Evolutionary conservation across 371 early-diverging fungal genomes (phyloP).

Genomic region (Apophysomyces sp.): DNA sequence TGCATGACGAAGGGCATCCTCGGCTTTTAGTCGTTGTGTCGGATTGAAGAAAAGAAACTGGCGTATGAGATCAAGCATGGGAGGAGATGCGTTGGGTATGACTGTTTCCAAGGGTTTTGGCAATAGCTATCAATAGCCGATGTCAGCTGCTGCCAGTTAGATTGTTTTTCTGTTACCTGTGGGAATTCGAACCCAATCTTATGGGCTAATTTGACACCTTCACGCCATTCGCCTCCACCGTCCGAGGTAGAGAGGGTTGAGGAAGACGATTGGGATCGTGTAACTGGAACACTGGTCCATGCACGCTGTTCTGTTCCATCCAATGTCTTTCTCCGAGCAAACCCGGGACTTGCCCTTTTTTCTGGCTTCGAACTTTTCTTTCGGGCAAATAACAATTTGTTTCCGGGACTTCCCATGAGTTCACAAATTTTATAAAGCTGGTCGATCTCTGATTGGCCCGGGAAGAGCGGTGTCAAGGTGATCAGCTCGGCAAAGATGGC

Average conservation of each 20-base stretch:
- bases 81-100: conserved; percentile 18
- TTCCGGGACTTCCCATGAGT: conserved; percentile 56
- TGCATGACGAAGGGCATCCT: conserved; percentile 10
- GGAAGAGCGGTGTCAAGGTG: conserved; percentile 86
- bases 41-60: conserved; percentile 23
- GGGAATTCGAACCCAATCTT: conserved; percentile 71
- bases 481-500: conserved; percentile 90
- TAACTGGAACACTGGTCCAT: neutral
- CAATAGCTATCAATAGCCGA: neutral
- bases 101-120: conserved; percentile 1
- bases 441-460: conserved; percentile 90
- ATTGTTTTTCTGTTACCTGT: conserved; percentile 18
- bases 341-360: conserved; percentile 16
- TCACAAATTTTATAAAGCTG: conserved; percentile 77
- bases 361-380: conserved; percentile 13
- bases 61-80: conserved; percentile 21
- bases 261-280: conserved; percentile 4
- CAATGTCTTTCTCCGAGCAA: conserved; percentile 6
- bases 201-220: conserved; percentile 63
- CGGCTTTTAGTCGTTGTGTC: conserved; percentile 11
- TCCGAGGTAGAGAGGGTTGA: neutral
- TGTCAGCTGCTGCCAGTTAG: neutral
- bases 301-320: conserved; percentile 1
- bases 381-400: conserved; percentile 1
- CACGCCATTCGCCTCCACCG: conserved; percentile 68